Evolutionary conservation across 331 rosid species (phyloP), one percentile per base, ranked within the genome.

Genomic region (Malus hybrid): DNA sequence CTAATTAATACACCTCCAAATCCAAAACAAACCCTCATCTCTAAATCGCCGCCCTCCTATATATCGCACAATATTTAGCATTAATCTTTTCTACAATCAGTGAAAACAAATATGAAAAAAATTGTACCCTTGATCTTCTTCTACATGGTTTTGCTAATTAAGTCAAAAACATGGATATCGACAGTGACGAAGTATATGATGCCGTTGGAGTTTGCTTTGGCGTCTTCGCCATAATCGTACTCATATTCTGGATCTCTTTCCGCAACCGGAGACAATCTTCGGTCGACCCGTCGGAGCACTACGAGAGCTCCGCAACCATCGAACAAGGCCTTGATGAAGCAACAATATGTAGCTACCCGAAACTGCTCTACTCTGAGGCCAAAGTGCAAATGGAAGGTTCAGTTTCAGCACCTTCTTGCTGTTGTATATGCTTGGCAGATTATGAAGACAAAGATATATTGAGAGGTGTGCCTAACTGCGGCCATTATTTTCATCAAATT

Each of bases 391-490:
- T 55, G 34, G 29, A n/a, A 20, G 76, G 64, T 29, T 20, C 39
- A 7, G 29, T 69, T 65, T 59, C 76, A 5, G 4, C 39, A 15
- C 33, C 57, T 66, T 63, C 82, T 1, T 75, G 76, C 11, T 89
- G 93, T 48, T 75, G 83, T 39, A 89, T 89, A 12, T 89, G 93
- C 80, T 83, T 87, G 39, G 85, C 76, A 6, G 93, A 89, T 27
- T 89, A 81, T 16, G 84, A 81, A 48, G 89, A 89, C 31, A 76
- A 12, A 16, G 93, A 89, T n/a, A 62, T 24, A 28, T 62, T 89
- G 74, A 80, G 88, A 69, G 36, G 81, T 46, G 86, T 89, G 44
- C 88, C 91, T 19, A 65, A 68, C 44, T 89, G 93, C 70, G 75
- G 80, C 27, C 93, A 89, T 76, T 36, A 75, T 28, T 89, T 64